These are phyloP conservation scores for Polytrichum commune DNA, from an alignment of 225 moss, liverwort and hornwort genomes.

Conservation along the genomic window DNA sequence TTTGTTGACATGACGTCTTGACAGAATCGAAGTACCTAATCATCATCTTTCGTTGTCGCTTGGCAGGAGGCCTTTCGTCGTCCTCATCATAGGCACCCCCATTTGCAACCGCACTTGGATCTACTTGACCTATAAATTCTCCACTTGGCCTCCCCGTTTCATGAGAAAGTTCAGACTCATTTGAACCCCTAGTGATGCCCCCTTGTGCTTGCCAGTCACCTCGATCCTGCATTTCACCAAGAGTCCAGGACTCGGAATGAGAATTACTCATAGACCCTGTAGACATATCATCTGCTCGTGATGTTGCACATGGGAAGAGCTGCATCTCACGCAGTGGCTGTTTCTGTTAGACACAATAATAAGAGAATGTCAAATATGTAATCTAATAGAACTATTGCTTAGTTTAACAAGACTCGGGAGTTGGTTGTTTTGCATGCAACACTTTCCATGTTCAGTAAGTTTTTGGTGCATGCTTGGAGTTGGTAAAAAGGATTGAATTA, in stretches of 20 bases:
- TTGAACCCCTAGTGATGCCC: constrained; percentile 24
- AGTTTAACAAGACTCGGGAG: no score
- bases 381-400: no score
- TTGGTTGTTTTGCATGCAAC: no score
- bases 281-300: constrained; percentile 35
- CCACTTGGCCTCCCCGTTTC: constrained; percentile 27
- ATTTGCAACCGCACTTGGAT: neutral
- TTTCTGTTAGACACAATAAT: neutral
- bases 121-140: no score
- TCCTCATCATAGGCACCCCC: constrained; percentile 10
- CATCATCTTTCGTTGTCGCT: constrained; percentile 43
- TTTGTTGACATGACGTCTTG: no score
- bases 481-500: no score
- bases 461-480: no score
- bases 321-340: constrained; percentile 44
- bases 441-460: no score
- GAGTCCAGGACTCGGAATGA: constrained; percentile 23
- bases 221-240: constrained; percentile 12
- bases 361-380: no score
- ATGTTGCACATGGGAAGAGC: constrained; percentile 45
- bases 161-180: constrained; percentile 33
- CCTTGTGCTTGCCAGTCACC: constrained; percentile 11
- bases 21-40: constrained; percentile 21
- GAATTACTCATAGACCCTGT: constrained; percentile 24
- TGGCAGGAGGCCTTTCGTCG: constrained; percentile 26